Evolutionary conservation across 768 basidiomycete genomes (phyloP).

Genomic region (Amanita thiersii): DNA sequence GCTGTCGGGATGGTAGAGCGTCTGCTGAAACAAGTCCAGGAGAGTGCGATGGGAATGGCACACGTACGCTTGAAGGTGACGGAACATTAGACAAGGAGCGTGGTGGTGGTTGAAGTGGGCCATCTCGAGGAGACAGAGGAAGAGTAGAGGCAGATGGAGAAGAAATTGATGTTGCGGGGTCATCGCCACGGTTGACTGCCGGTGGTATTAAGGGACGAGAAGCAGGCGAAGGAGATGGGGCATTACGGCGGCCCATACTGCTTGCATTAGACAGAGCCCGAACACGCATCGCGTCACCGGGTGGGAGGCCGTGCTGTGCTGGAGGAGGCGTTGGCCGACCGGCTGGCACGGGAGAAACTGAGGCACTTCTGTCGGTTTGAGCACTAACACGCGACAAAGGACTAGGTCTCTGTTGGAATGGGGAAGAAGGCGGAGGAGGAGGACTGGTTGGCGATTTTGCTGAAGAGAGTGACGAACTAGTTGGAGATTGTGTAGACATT

Average conservation of each 20-base stretch:
- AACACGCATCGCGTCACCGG: slow-evolving; percentile 9
- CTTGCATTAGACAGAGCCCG: neutral
- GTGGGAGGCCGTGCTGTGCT: slow-evolving; percentile 9
- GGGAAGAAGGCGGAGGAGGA: slow-evolving; percentile 1
- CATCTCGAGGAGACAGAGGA: slow-evolving; percentile 13
- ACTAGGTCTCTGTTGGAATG: slow-evolving; percentile 3
- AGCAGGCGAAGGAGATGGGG: slow-evolving; percentile 5
- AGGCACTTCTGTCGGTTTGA: neutral
- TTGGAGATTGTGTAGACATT: slow-evolving; percentile 13
- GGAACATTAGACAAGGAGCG: slow-evolving; percentile 7
- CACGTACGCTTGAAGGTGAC: slow-evolving; percentile 5
- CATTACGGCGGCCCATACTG: slow-evolving; percentile 5
- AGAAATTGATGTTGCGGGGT: slow-evolving; percentile 11
- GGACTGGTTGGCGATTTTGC: slow-evolving; percentile 9
- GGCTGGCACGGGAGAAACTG: slow-evolving; percentile 1
- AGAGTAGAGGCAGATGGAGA: slow-evolving; percentile 18
- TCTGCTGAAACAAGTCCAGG: slow-evolving; percentile 2
- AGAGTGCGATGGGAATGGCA: slow-evolving; percentile 3
- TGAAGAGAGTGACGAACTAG: slow-evolving; percentile 10
- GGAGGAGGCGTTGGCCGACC: slow-evolving; percentile 10
- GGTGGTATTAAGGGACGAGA: slow-evolving; percentile 3
- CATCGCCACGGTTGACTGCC: neutral
- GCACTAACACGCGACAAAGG: neutral
- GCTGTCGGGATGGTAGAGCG: neutral
- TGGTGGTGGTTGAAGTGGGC: slow-evolving; percentile 8